Conservation (phyloP, 2,329 filamentous ascomycete species). For the Aspergillus sp. region DNA sequence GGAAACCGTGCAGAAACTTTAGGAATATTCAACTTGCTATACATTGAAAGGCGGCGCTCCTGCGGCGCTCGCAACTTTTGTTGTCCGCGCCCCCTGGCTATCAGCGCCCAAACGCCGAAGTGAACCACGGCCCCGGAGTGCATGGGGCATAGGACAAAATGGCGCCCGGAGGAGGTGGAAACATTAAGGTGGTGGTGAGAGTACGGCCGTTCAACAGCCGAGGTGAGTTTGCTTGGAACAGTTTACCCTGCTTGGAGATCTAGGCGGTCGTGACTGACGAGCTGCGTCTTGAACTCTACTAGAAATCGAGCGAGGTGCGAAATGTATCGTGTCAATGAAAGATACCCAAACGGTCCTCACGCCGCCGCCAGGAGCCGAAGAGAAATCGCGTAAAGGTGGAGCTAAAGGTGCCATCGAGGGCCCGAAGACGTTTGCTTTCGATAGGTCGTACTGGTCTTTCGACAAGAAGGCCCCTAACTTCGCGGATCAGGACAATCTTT, state of each 20-base stretch:
- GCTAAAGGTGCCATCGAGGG: conserved; percentile 66
- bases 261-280: conserved; percentile 8
- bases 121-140: conserved; percentile 24
- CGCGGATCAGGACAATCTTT: conserved; percentile 85
- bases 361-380: conserved; percentile 64
- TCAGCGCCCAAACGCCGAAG: conserved; percentile 13
- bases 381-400: conserved; percentile 50
- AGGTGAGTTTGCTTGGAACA: conserved; percentile 58
- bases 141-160: conserved; percentile 50
- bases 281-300: conserved; percentile 40
- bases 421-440: conserved; percentile 88
- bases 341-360: conserved; percentile 83
- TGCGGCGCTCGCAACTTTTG: conserved; percentile 34
- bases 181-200: conserved; percentile 99
- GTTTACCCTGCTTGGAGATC: neutral
- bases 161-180: conserved; percentile 77
- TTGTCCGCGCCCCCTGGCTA: conserved; percentile 17
- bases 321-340: conserved; percentile 98
- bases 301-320: conserved; percentile 89
- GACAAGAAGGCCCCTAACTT: conserved; percentile 77
- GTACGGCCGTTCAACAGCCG: conserved; percentile 91
- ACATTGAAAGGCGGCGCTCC: conserved; percentile 28
- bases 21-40: conserved; percentile 12
- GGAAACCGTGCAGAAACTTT: neutral
- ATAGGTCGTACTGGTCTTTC: conserved; percentile 98